Conservation (phyloP, 345 rosid genomes). For the Melaleuca alternifolia region DNA sequence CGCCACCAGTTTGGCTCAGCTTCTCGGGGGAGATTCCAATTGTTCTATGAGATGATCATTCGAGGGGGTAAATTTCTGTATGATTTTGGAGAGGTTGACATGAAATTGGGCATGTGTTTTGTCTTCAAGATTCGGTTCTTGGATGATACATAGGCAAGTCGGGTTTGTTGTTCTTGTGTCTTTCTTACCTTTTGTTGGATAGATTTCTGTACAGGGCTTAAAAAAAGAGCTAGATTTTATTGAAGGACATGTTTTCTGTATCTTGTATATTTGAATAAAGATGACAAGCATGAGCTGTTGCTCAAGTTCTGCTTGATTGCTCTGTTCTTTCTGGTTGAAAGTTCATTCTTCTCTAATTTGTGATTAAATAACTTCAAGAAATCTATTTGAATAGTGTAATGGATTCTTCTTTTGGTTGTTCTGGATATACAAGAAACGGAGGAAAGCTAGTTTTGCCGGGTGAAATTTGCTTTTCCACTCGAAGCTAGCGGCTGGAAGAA, state of each 20-base stretch:
- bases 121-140: not conserved
- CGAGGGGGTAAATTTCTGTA: not conserved
- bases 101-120: not conserved
- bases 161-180: conserved; percentile 11
- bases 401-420: not conserved
- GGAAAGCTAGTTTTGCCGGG: not conserved
- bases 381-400: not conserved
- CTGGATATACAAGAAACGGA: not conserved
- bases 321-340: not conserved
- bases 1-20: conserved; percentile 54
- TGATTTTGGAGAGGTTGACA: not conserved
- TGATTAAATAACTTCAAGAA: not conserved
- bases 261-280: not conserved
- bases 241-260: conserved; percentile 4
- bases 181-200: conserved; percentile 17
- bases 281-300: not conserved
- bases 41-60: not conserved
- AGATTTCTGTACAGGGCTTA: conserved; percentile 37
- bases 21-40: conserved; percentile 24
- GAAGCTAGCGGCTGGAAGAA: not conserved
- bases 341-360: not conserved
- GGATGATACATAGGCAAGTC: conserved; percentile 28
- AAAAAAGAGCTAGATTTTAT: conserved; percentile 22
- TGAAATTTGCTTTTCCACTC: not conserved
- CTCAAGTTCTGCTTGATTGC: not conserved